A percentile compares a stretch with the other conserved stretches of the same genome.
phyloP scores from a whole-genome alignment of 2,329 filamentous ascomycete genomes.

The Cercospora brassicicola region DNA sequence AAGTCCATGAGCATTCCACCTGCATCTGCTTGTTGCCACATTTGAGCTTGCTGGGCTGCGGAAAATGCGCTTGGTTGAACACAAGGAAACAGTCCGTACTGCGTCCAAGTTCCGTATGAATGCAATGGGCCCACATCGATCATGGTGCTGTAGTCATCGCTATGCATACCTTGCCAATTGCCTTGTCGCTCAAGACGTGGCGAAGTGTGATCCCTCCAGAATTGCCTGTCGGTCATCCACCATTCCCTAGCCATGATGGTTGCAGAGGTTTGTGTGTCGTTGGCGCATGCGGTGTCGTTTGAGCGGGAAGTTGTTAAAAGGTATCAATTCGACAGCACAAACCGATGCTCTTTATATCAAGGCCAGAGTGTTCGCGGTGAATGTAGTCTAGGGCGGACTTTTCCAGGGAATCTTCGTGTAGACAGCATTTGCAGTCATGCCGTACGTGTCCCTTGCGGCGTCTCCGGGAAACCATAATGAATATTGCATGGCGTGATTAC shows the following conservation, averaged over 20 bases:
- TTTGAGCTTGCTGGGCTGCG: neutral
- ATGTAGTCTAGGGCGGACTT: neutral
- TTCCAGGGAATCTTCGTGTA: neutral
- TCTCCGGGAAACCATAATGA: neutral
- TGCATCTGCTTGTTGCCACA: neutral
- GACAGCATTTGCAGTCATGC: neutral
- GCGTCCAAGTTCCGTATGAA: neutral
- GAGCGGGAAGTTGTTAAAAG: neutral
- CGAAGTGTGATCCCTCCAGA: neutral
- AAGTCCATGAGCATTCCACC: slow-evolving; percentile 4
- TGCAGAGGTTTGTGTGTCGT: neutral
- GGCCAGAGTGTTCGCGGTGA: neutral
- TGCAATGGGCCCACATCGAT: slow-evolving; percentile 1
- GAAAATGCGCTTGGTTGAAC: neutral
- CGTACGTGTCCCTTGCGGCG: neutral
- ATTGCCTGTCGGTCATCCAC: neutral
- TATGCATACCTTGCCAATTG: neutral
- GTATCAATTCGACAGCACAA: neutral
- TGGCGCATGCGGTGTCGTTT: neutral
- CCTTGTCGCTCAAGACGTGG: neutral
- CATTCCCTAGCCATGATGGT: neutral
- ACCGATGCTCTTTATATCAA: neutral
- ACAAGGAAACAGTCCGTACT: neutral
- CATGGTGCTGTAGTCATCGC: neutral
- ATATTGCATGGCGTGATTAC: neutral